A percentile compares a stretch with the other conserved stretches of the same genome.
Evolutionary conservation across 2,329 filamentous ascomycete genomes (phyloP).

Genomic region (Zymoseptoria pseudotritici): DNA sequence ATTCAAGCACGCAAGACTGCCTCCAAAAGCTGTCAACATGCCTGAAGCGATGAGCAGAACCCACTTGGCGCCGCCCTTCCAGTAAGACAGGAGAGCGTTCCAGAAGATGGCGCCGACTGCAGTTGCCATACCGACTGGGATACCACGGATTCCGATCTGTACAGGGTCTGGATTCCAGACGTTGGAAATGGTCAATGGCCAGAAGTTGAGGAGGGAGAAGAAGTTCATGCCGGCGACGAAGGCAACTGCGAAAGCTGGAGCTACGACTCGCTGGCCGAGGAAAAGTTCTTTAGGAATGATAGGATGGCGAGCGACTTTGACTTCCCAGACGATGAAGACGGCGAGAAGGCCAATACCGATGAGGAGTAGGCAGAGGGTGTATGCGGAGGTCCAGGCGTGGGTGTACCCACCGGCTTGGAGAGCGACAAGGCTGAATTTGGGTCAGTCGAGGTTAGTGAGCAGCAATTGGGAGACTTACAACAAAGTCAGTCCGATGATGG

Average conservation of each 20-base stretch:
- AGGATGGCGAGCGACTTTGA: constrained; percentile 32
- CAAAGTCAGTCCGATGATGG: constrained; percentile 43
- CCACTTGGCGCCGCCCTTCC: constrained; percentile 50
- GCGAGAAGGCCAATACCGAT: constrained; percentile 30
- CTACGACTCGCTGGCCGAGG: constrained; percentile 26
- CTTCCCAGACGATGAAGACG: constrained; percentile 32
- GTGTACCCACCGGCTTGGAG: constrained; percentile 35
- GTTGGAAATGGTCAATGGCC: constrained; percentile 56
- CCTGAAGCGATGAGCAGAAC: constrained; percentile 43
- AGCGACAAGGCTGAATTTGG: constrained; percentile 26
- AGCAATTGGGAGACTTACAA: constrained; percentile 16
- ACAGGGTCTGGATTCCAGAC: constrained; percentile 57
- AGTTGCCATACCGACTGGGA: constrained; percentile 57
- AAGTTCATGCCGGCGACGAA: constrained; percentile 32
- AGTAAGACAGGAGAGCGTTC: constrained; percentile 50
- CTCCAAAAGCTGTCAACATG: constrained; percentile 21
- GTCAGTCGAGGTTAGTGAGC: neutral
- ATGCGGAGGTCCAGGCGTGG: constrained; percentile 33
- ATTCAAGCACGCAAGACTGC: constrained; percentile 56
- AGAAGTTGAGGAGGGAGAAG: constrained; percentile 45
- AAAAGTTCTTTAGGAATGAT: constrained; percentile 33
- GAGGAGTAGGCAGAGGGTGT: constrained; percentile 32
- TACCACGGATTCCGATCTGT: constrained; percentile 53
- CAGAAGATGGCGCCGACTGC: constrained; percentile 50
- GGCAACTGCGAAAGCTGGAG: constrained; percentile 30